These are phyloP conservation scores for Talaromyces funiculosus DNA, from an alignment of 2,329 filamentous ascomycete genomes.

Conservation along the genomic window DNA sequence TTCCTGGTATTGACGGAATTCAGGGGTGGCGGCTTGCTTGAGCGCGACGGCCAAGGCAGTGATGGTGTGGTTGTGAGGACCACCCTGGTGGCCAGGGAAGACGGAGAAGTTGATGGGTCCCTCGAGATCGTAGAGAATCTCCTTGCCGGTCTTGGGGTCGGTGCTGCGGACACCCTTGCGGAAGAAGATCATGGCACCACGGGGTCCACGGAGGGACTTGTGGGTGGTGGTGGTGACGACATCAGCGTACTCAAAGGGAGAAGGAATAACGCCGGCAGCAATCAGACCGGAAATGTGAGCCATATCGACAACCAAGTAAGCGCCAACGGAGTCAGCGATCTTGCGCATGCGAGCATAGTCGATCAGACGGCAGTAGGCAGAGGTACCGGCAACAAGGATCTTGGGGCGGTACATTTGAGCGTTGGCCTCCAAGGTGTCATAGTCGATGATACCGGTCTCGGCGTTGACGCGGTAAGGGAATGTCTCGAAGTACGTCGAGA, in stretches of 20 bases:
- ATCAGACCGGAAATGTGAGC: conserved; percentile 94
- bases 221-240: conserved; percentile 97
- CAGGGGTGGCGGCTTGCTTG: conserved; percentile 81
- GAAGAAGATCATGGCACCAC: conserved; percentile 98
- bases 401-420: conserved; percentile 89
- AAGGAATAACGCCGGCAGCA: conserved; percentile 83
- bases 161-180: conserved; percentile 81
- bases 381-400: conserved; percentile 89
- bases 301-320: conserved; percentile 93
- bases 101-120: conserved; percentile 91
- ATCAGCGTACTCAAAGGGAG: conserved; percentile 83
- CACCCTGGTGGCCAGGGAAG: conserved; percentile 96
- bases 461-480: conserved; percentile 90
- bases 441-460: conserved; percentile 89
- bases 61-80: conserved; percentile 98
- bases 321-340: conserved; percentile 84
- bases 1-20: conserved; percentile 90
- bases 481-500: conserved; percentile 99
- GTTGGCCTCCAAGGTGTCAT: conserved; percentile 80
- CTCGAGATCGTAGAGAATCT: conserved; percentile 85
- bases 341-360: conserved; percentile 90
- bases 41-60: conserved; percentile 89
- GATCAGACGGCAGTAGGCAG: conserved; percentile 91
- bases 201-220: conserved; percentile 91
- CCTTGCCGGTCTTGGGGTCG: conserved; percentile 78